Conservation (phyloP, 1,284 basidiomycete genomes). For the Earliella scabrosa region DNA sequence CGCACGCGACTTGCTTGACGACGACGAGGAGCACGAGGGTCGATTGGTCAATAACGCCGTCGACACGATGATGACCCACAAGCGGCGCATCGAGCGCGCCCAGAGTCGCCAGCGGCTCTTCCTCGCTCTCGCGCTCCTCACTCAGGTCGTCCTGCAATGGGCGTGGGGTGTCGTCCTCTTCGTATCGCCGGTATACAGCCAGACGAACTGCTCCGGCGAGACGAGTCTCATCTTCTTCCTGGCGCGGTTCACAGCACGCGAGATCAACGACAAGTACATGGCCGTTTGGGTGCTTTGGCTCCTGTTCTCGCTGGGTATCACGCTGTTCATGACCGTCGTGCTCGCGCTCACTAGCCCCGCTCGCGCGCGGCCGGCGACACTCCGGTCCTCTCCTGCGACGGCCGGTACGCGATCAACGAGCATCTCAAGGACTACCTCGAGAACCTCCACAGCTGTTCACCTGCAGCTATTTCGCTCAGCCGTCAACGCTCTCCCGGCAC, state of each 20-base stretch:
- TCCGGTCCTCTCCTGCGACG: constrained; percentile 16
- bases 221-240: constrained; percentile 32
- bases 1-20: constrained; percentile 23
- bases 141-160: constrained; percentile 37
- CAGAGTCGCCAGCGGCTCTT: constrained; percentile 30
- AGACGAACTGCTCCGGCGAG: constrained; percentile 29
- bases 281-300: constrained; percentile 36
- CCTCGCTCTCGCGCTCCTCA: constrained; percentile 33
- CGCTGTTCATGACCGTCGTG: constrained; percentile 28
- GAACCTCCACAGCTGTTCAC: constrained; percentile 15
- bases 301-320: constrained; percentile 33
- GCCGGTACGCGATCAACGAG: constrained; percentile 1
- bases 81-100: constrained; percentile 24
- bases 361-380: constrained; percentile 18
- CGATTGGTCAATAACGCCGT: constrained; percentile 14
- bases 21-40: constrained; percentile 12
- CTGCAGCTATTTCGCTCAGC: constrained; percentile 12
- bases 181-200: constrained; percentile 31
- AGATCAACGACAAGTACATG: constrained; percentile 28
- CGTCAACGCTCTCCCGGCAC: constrained; percentile 9
- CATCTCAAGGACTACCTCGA: neutral
- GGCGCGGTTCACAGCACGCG: constrained; percentile 14
- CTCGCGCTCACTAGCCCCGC: constrained; percentile 31
- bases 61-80: constrained; percentile 15
- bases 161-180: constrained; percentile 36